These are phyloP conservation scores for Phytopythium ostracodes DNA, from an alignment of 352 stramenopile species.

Conservation along the genomic window DNA sequence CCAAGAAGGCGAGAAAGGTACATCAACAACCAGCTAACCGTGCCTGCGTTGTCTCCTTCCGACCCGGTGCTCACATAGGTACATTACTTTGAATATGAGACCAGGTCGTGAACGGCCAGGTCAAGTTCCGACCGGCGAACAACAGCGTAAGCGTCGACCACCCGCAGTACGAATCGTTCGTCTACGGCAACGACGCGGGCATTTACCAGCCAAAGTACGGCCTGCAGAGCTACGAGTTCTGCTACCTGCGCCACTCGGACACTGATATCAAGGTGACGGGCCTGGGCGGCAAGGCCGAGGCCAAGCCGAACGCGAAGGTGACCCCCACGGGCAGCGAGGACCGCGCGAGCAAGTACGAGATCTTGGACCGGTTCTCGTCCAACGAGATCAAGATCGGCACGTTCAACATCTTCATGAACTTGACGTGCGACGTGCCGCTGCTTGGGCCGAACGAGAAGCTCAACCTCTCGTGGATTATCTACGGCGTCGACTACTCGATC, in stretches of 20 bases:
- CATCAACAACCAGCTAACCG: not conserved
- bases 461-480: conserved; percentile 54
- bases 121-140: conserved; percentile 49
- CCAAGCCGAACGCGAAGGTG: conserved; percentile 18
- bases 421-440: conserved; percentile 44
- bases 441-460: conserved; percentile 38
- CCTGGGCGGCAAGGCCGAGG: conserved; percentile 15
- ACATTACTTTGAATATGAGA: not conserved
- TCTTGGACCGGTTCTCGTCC: conserved; percentile 42
- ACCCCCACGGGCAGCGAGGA: conserved; percentile 1
- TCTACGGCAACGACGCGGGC: conserved; percentile 47
- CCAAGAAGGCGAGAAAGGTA: conserved; percentile 39
- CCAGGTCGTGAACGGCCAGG: conserved; percentile 41
- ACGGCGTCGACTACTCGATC: conserved; percentile 42
- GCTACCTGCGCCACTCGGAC: conserved; percentile 41
- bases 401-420: conserved; percentile 62
- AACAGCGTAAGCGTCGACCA: conserved; percentile 21
- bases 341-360: conserved; percentile 29
- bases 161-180: conserved; percentile 26
- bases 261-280: conserved; percentile 23
- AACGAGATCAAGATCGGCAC: conserved; percentile 54
- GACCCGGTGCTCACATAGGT: not conserved
- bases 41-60: not conserved
- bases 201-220: conserved; percentile 68
- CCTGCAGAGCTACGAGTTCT: conserved; percentile 56